phyloP scores from a whole-genome alignment of 176 grass and related monocot species.

The Leersia perrieri region DNA sequence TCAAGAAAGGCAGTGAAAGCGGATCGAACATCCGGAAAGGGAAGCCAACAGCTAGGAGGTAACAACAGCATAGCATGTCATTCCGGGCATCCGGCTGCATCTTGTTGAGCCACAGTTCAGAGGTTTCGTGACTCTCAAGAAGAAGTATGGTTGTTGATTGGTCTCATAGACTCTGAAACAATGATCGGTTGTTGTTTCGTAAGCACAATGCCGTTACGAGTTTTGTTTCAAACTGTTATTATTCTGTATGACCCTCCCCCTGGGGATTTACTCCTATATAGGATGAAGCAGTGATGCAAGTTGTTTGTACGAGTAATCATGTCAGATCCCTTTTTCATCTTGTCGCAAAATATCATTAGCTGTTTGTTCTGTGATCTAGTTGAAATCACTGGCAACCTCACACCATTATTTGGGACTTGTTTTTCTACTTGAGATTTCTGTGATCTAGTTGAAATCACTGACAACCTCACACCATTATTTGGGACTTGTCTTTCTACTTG shows the following conservation, averaged over 20 bases:
- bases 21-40: slow-evolving; percentile 42
- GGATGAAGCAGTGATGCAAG: neutral
- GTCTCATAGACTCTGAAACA: neutral
- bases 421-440: no score
- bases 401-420: no score
- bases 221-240: neutral
- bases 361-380: neutral
- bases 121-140: neutral
- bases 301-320: slow-evolving; percentile 21
- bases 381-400: neutral
- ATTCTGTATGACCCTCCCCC: neutral
- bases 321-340: neutral
- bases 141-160: neutral
- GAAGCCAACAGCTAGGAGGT: slow-evolving; percentile 22
- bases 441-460: neutral
- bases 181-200: neutral
- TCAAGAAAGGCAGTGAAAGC: slow-evolving; percentile 54
- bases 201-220: neutral
- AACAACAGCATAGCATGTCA: neutral
- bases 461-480: no score
- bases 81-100: neutral
- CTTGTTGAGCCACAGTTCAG: neutral
- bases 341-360: neutral
- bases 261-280: no score
- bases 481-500: no score